A percentile compares a stretch with the other conserved stretches of the same genome.
These are phyloP conservation scores for Tolypocladium tundrense DNA, from an alignment of 2,329 filamentous ascomycete genomes.

Conservation along the genomic window DNA sequence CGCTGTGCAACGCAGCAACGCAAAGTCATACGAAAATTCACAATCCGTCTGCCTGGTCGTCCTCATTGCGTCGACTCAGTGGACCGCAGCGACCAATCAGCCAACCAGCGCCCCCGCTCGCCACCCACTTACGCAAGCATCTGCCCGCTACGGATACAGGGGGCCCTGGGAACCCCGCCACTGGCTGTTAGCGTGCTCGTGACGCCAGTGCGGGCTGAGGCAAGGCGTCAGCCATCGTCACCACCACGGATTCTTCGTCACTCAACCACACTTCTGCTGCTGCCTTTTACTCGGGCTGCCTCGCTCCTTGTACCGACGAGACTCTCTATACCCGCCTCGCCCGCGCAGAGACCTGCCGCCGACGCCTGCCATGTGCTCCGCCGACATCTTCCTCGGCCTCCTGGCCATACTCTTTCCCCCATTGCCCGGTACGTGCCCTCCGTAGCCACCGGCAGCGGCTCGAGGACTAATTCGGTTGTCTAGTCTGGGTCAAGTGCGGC, in stretches of 20 bases:
- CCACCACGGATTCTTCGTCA: not conserved
- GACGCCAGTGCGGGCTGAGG: not conserved
- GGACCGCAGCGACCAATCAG: not conserved
- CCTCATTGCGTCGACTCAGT: not conserved
- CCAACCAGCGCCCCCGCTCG: not conserved
- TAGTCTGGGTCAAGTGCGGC: conserved; percentile 94
- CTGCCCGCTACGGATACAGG: not conserved
- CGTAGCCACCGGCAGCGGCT: not conserved
- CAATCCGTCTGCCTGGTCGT: not conserved
- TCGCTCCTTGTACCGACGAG: not conserved
- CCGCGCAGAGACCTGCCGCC: not conserved
- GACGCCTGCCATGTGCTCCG: conserved; percentile 38
- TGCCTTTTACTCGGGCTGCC: not conserved
- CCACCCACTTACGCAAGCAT: not conserved
- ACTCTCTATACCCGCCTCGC: not conserved
- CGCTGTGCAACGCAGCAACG: not conserved
- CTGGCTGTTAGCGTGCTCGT: not conserved
- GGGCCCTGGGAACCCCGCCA: not conserved
- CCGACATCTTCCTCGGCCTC: conserved; percentile 49
- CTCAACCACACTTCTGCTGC: not conserved
- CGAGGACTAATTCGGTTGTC: conserved; percentile 10
- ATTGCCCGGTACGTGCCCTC: conserved; percentile 38
- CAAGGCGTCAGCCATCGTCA: not conserved
- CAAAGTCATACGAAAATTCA: not conserved
- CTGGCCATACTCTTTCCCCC: conserved; percentile 12